Base-by-base conservation (phyloP, 2,329 filamentous ascomycete genomes). In the Paramyrothecium roridum region DNA sequence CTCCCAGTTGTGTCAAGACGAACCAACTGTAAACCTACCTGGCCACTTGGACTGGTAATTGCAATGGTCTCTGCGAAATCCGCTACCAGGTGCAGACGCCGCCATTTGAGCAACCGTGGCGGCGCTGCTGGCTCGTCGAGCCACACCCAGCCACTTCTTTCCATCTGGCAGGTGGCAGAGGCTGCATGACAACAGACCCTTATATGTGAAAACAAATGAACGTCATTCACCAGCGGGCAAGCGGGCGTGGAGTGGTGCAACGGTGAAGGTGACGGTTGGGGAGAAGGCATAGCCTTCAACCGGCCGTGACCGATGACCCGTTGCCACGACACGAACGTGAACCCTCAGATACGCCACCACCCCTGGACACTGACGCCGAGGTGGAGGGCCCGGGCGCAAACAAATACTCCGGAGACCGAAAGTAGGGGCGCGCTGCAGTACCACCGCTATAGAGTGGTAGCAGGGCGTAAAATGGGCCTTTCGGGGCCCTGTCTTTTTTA, bases 391-490 rank as follows among this genome's bases (percentile, higher is more conserved):
- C 37, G 7, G 52, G 58, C 51, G 64, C 64, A 67, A 67, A 68
- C n/a, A 64, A 69, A 57, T 64, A 63, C 56, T 60, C 54, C 52
- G 19, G 4, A n/a, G 8, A 61, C 16, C 62, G 62, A 67, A 69
- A 68, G 65, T 60, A 54, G 50, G 63, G 63, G 61, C 63, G 65
- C 63, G 59, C 65, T 59, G 61, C 60, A 67, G 65, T 59, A 58
- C 55, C 56, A 52, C 50, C 63, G 59, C 63, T 63, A 50, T 26
- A 65, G 59, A 62, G 55, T 50, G 48, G 52, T 61, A 58, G 57
- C 57, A 59, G 63, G 63, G 58, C 63, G 61, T 34, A 21, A 11
- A 53, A 49, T 19, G 53, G 19, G 19, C 26, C 1, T 40, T 49
- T 43, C n/a, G 52, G 53, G 47, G 51, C 55, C 49, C 46, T 54